These are phyloP conservation scores for Pseudogymnoascus verrucosus DNA, from an alignment of 2,329 filamentous ascomycete species.

Conservation along the genomic window DNA sequence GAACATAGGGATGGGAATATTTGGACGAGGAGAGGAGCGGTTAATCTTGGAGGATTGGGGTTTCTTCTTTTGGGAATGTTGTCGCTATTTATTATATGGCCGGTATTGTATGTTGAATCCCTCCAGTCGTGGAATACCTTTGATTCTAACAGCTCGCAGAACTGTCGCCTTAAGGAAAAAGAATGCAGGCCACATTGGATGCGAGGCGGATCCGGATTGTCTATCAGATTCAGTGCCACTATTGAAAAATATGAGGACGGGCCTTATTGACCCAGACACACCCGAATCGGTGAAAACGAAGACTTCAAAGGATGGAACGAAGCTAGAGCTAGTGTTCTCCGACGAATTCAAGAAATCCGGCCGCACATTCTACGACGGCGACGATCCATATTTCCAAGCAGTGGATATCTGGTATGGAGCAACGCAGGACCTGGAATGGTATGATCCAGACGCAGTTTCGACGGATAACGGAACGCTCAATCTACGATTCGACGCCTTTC, in stretches of 20 bases:
- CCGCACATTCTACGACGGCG: conserved; percentile 61
- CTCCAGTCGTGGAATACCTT: background rate
- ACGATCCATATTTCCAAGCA: conserved; percentile 61
- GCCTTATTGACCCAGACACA: conserved; percentile 61
- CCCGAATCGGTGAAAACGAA: conserved; percentile 49
- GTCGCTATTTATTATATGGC: conserved; percentile 60
- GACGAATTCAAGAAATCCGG: conserved; percentile 64
- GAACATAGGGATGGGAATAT: conserved; percentile 55
- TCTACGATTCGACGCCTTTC: conserved; percentile 55
- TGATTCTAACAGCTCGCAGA: conserved; percentile 32
- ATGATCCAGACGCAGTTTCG: conserved; percentile 58
- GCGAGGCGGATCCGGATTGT: conserved; percentile 33
- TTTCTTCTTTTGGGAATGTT: conserved; percentile 54
- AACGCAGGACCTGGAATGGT: conserved; percentile 63
- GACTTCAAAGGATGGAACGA: conserved; percentile 49
- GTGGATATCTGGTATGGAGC: conserved; percentile 67
- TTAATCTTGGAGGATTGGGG: conserved; percentile 56
- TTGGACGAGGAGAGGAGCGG: conserved; percentile 53
- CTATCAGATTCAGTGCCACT: conserved; percentile 32
- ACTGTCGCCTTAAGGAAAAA: conserved; percentile 44
- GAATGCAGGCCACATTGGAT: conserved; percentile 23
- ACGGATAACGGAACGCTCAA: conserved; percentile 56
- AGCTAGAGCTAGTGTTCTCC: conserved; percentile 59
- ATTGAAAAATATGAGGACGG: conserved; percentile 50
- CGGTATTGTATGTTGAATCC: conserved; percentile 49